Conservation (phyloP, 495 filamentous ascomycete genomes). For the Penicillium pulvis region DNA sequence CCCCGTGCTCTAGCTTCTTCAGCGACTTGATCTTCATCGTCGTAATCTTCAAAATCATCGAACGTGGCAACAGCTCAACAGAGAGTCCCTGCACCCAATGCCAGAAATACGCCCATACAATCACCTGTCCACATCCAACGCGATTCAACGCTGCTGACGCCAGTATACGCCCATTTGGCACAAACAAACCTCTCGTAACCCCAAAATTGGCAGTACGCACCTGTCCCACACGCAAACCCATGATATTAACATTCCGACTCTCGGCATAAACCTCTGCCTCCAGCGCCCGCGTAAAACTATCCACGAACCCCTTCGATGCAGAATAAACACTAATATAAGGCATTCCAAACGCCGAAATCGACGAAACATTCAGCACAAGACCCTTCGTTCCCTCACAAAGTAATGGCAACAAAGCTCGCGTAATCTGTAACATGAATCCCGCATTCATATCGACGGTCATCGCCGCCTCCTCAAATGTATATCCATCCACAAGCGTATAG, state of each 20-base stretch:
- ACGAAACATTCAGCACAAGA: conserved; percentile 49
- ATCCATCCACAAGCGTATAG: conserved; percentile 24
- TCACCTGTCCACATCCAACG: conserved; percentile 30
- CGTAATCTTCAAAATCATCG: conserved; percentile 22
- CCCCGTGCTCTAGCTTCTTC: conserved; percentile 1
- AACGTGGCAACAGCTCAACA: conserved; percentile 26
- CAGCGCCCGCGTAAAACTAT: conserved; percentile 32
- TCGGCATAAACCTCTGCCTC: conserved; percentile 33
- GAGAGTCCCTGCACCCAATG: conserved; percentile 28
- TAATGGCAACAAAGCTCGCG: conserved; percentile 37
- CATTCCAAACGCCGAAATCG: conserved; percentile 31
- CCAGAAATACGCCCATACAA: conserved; percentile 33
- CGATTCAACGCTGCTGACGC: conserved; percentile 33
- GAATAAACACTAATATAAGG: conserved; percentile 41
- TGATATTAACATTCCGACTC: conserved; percentile 28
- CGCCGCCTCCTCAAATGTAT: conserved; percentile 25
- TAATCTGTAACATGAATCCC: conserved; percentile 45
- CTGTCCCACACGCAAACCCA: conserved; percentile 31
- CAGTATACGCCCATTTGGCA: conserved; percentile 23
- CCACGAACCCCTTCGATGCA: conserved; percentile 41
- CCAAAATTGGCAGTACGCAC: conserved; percentile 26
- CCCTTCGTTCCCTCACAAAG: conserved; percentile 30
- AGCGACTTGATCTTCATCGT: conserved; percentile 17
- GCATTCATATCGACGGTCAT: conserved; percentile 38
- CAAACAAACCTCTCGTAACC: conserved; percentile 22